Evolutionary conservation across 2,329 filamentous ascomycete genomes (phyloP), one percentile per base, ranked within the genome.

Genomic region (Pseudofabraea citricarpa): DNA sequence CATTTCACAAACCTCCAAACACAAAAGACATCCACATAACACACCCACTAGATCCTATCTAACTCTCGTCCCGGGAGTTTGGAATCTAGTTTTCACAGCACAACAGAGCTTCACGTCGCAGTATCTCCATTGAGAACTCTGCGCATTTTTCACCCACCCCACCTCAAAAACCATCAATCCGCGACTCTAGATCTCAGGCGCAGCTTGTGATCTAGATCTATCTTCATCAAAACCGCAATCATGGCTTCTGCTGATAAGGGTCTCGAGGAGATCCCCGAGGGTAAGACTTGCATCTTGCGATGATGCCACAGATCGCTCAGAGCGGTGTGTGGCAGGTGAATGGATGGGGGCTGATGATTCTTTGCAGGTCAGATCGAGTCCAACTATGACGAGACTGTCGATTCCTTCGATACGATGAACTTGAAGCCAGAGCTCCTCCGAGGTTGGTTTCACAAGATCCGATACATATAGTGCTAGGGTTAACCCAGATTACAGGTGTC

Each of bases 311-410:
- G 54, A 57, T 48, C 56, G 54, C 46, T 48, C 19, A 27, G 23
- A 24, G 35, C 38, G 43, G 12, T 37, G n/a, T 26, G 46, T 29
- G 16, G 41, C 10, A 23, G 15, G 38, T 36, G 27, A 29, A 38
- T 32, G 15, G 48, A 49, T 39, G 26, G 40, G 41, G 33, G 48
- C 56, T 60, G 44, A 56, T 46, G 23, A 48, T 41, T 49, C 40
- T 47, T 50, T 47, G 63, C 69, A 95, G 91, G 85, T 74, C 90
- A 95, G 78, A 98, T 98, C 81, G 94, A 98, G 82, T 95, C 90
- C 69, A 98, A 98, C 88, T 98, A 97, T 78, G 93, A 98, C 81
- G 90, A 97, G 82, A 90, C 91, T 65, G 91, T 93, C 73, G 94
- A 98, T 75, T 95, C 90, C 51, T 98, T 98, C 75, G 93, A 98